Evolutionary conservation across 495 filamentous ascomycete genomes (phyloP), one percentile per base, ranked within the genome.

Genomic region (Lophium mytilinum): DNA sequence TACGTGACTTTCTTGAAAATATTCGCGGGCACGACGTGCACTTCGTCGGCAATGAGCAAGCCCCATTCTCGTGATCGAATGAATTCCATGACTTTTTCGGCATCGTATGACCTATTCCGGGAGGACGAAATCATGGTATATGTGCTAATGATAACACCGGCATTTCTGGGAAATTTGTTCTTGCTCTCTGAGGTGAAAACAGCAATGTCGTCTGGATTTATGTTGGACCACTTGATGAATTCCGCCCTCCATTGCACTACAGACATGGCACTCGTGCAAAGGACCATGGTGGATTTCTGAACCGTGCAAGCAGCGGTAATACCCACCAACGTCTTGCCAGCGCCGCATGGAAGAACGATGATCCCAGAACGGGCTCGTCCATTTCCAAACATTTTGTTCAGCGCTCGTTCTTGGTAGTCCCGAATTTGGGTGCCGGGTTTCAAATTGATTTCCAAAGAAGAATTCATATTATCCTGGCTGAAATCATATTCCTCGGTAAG

Each of bases 301-400:
- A 97, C 91, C 0, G 94, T 97, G 69, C 92, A 97, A 18, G 89
- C 93, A 15, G 93, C 93, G 3, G 93, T 96, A 58, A 97, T 96
- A 34, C 93, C 93, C 10, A 99, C 93, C 53, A 99, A 72, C 0
- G 93, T 99, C 74, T 99, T 99, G 35, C 93, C 93, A 11, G 93
- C 94, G 40, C 93, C 93, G 71, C 94, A 99, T 50, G 93, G 93
- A 61, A 99, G 70, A 43, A 99, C 93, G 56, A 99, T 97, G 62
- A 99, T 95, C 61, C 94, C 93, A 72, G 89, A 94, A 72, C 95
- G 93, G 18, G 93, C 90, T 68, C 93, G 82, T 53, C 90, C 91
- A 67, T 99, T 99, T 65, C 93, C 90, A 66, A 99, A 99, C 94
- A 99, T 97, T 70, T 99, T 97, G 72, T 87, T 90, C 33, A 99